Base-by-base conservation (phyloP, 768 basidiomycete genomes). In the Russula lepida region DNA sequence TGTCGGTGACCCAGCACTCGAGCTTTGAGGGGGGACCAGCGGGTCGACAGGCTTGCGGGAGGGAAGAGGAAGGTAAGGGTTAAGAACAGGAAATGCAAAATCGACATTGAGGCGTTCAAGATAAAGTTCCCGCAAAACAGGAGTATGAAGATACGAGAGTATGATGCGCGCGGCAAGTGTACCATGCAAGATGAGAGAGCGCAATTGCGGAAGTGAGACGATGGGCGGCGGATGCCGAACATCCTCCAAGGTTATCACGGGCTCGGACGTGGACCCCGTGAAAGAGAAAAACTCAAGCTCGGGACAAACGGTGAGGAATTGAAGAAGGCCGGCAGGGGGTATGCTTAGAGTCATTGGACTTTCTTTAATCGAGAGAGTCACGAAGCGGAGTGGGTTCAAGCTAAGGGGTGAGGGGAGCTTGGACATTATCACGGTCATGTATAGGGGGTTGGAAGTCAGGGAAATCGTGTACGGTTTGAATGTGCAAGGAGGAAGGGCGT, bases 51-150 rank as follows among this genome's bases (percentile, higher is more conserved):
- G 50, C 8, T 71, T 64, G 44, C 66, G 67, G 11, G 69, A 65
- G 21, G 69, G 66, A 43, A 66, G 66, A 51, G 56, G 67, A 25
- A 73, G 63, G 54, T 61, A 66, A 19, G 65, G 65, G 57, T 66
- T 66, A 27, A 61, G 57, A 28, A 62, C 50, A 37, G 60, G 60
- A 39, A 66, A 65, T 54, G 65, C 67, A 62, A 78, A 81, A 55
- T 86, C 85, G 68, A 84, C 80, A 67, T 90, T 90, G 21, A 89
- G 74, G 63, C 84, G 81, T 6, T 81, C 75, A 61, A 91, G 84
- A 68, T 78, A 79, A 43, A 91, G 81, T 51, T 81, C 79, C 43
- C 71, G 71, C 30, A 90, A 80, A 2, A 73, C 75, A 19, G 88
- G 88, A 1, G 81, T 77, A 63, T 84, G 68, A n/a, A 91, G 71